Base-by-base conservation (phyloP, 305 asterid genomes). In the Solanum hybrid region DNA sequence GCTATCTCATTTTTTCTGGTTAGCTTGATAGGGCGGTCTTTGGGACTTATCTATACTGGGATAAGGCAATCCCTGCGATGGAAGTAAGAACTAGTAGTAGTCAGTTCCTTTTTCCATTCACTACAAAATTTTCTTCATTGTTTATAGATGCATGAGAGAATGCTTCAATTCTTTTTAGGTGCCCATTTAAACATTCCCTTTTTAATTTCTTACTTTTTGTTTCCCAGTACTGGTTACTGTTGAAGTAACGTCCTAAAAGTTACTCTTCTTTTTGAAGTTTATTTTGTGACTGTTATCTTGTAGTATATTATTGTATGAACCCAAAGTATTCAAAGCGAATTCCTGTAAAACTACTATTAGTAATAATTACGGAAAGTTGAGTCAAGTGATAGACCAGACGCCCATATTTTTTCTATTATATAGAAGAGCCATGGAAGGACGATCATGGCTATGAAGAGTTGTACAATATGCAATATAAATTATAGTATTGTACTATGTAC, bases 1-100 rank as follows among this genome's bases (percentile, higher is more conserved):
- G 99, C 97, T 89, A 94, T 95, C 89, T 95, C 99, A 9, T 97
- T 97, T 93, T 95, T 97, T 93, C 94, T 97, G 29, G 97, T 96
- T 90, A 90, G 93, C 91, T 93, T 97, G 95, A 96, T 97, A 29
- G 99, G 99, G 75, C 93, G 98, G 93, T 97, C 98, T 32, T 89
- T 97, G 94, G 99, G 99, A 86, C 95, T 97, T 80, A 96, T 97
- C 90, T 96, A 94, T 91, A 95, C 98, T 38, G 99, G 99, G 87
- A 97, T 97, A 89, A 94, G 99, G 90, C 97, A 96, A 92, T 95
- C 98, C 92, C 91, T 97, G 89, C 93, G 95, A 27, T 95, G 97
- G 94, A 95, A 95, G 94, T 97, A 82, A 95, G 93, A 84, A 26
- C 65, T 39, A 39, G 87, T 29, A 14, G 70, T 39, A 26, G 68